These are phyloP conservation scores for Sporothrix pallida DNA, from an alignment of 2,329 filamentous ascomycete species.

Conservation along the genomic window DNA sequence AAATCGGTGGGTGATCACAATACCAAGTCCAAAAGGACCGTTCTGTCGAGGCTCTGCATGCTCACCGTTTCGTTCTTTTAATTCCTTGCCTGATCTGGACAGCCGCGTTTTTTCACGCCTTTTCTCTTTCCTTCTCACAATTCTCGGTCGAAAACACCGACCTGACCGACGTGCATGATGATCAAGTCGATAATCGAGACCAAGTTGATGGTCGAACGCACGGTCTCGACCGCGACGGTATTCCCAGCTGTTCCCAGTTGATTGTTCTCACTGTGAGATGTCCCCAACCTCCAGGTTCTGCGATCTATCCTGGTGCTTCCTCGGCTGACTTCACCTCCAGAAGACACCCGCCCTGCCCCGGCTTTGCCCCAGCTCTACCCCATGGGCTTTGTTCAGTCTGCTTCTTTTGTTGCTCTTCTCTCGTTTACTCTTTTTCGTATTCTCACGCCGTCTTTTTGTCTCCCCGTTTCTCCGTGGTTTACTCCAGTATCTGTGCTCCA, in stretches of 20 bases:
- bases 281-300: neutral
- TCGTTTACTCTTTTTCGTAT: too few species aligned
- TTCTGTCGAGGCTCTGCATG: neutral
- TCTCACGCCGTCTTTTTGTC: neutral
- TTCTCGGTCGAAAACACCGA: neutral
- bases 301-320: neutral
- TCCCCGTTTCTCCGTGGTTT: neutral
- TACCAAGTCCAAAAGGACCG: neutral
- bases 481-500: neutral
- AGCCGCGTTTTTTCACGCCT: neutral
- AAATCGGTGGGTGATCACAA: conserved; percentile 9
- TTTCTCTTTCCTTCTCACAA: neutral
- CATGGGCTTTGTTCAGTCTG: neutral
- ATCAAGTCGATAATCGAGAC: neutral
- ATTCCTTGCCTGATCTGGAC: conserved; percentile 19
- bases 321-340: neutral
- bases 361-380: conserved; percentile 1
- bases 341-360: neutral
- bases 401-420: neutral
- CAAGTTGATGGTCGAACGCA: neutral
- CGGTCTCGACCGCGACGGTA: neutral
- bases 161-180: conserved; percentile 7
- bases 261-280: neutral
- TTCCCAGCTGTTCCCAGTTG: neutral
- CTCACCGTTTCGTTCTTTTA: neutral